phyloP scores from a whole-genome alignment of 805 yeast genomes.

The Cyberlindnera mycetangii region DNA sequence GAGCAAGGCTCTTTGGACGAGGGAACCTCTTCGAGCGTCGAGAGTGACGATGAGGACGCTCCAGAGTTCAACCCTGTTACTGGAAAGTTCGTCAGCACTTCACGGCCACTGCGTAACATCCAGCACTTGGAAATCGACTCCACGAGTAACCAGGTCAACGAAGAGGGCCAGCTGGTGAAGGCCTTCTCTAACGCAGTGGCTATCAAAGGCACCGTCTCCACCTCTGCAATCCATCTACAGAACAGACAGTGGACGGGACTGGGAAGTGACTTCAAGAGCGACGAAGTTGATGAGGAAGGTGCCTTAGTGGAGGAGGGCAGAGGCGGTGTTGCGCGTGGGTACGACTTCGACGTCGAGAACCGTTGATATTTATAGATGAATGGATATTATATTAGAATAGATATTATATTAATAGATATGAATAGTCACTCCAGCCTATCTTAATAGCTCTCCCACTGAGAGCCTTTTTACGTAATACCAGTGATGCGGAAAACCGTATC shows the following conservation, averaged over 20 bases:
- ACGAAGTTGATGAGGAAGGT: slow-evolving; percentile 49
- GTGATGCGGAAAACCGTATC: no score
- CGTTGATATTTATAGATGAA: background rate
- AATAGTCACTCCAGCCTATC: slow-evolving; percentile 35
- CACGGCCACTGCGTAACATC: slow-evolving; percentile 71
- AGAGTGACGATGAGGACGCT: slow-evolving; percentile 44
- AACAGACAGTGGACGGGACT: slow-evolving; percentile 82
- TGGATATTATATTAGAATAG: no score
- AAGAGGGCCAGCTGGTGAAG: slow-evolving; percentile 40
- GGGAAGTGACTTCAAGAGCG: slow-evolving; percentile 71
- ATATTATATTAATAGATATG: background rate
- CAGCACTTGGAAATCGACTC: slow-evolving; percentile 62
- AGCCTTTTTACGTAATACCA: no score
- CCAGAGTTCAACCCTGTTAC: slow-evolving; percentile 91
- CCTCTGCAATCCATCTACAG: slow-evolving; percentile 79
- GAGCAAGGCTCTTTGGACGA: slow-evolving; percentile 27
- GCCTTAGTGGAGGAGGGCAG: slow-evolving; percentile 82
- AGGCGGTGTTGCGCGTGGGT: slow-evolving; percentile 88
- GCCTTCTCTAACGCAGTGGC: slow-evolving; percentile 57
- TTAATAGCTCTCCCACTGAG: slow-evolving; percentile 54
- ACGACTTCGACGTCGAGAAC: slow-evolving; percentile 40
- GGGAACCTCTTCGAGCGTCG: slow-evolving; percentile 31
- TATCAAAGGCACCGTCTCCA: slow-evolving; percentile 77
- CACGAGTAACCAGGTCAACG: slow-evolving; percentile 20
- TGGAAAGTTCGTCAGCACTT: slow-evolving; percentile 64